phyloP scores from a whole-genome alignment of 2,329 filamentous ascomycete species.

The Graphilbum sp. region DNA sequence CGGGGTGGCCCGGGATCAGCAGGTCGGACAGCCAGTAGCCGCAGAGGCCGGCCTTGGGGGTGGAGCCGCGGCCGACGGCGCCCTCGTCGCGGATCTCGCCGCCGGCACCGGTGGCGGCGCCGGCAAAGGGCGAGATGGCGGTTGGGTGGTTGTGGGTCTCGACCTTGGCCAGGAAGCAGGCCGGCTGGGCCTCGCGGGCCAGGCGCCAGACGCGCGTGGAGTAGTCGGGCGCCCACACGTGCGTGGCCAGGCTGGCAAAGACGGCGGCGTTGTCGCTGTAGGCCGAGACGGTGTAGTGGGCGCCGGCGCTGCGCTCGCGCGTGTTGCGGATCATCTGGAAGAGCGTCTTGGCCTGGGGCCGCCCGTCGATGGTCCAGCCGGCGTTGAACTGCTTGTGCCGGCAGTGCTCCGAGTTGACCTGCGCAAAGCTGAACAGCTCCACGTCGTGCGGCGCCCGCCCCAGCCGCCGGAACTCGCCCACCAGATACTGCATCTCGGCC shows the following conservation, averaged over 20 bases:
- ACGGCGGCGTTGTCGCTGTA: conserved; percentile 99
- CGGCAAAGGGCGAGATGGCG: conserved; percentile 81
- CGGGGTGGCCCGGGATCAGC: conserved; percentile 63
- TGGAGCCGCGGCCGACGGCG: conserved; percentile 81
- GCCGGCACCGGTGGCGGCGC: conserved; percentile 86
- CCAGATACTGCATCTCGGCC: conserved; percentile 83
- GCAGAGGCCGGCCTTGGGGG: conserved; percentile 77
- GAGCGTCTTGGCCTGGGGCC: conserved; percentile 60
- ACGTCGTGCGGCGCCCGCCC: conserved; percentile 65
- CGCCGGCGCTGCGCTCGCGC: conserved; percentile 64
- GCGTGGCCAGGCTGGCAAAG: conserved; percentile 52
- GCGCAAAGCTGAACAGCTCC: conserved; percentile 97
- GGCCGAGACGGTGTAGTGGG: conserved; percentile 75
- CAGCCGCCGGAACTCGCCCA: conserved; percentile 60
- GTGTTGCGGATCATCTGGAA: conserved; percentile 97
- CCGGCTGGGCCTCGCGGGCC: conserved; percentile 68
- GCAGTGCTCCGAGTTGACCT: conserved; percentile 96
- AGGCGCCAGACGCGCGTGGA: conserved; percentile 76
- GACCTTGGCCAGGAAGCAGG: conserved; percentile 65
- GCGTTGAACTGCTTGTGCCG: conserved; percentile 88
- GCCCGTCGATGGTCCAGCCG: conserved; percentile 84
- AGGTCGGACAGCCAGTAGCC: conserved; percentile 95
- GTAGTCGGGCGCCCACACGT: conserved; percentile 78
- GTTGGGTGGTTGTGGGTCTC: conserved; percentile 98
- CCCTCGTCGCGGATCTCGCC: conserved; percentile 94